phyloP scores from a whole-genome alignment of 1,284 basidiomycete species.

The Wolfiporia cocos region DNA sequence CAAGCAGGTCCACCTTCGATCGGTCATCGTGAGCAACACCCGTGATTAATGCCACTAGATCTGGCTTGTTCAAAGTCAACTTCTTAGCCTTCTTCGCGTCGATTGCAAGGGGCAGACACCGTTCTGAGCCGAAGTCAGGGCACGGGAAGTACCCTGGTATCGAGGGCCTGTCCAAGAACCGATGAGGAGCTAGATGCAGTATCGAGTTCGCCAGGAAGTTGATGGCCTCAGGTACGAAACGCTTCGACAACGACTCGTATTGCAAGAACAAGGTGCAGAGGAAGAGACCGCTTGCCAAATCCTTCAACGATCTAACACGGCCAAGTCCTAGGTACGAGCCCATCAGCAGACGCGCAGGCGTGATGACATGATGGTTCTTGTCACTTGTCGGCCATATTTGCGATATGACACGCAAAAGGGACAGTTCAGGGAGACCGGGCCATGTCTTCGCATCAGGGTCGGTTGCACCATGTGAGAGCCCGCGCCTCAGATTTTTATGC shows the following conservation, averaged over 20 bases:
- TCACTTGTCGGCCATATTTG: slow-evolving; percentile 93
- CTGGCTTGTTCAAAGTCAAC: slow-evolving; percentile 35
- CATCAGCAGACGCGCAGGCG: slow-evolving; percentile 84
- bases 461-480: slow-evolving; percentile 71
- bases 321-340: slow-evolving; percentile 88
- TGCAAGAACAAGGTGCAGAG: slow-evolving; percentile 79
- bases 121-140: slow-evolving; percentile 61
- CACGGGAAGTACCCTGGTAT: slow-evolving; percentile 65
- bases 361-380: slow-evolving; percentile 85
- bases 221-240: slow-evolving; percentile 86
- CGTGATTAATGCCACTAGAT: slow-evolving; percentile 39
- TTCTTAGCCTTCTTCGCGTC: slow-evolving; percentile 35
- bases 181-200: slow-evolving; percentile 68
- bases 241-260: slow-evolving; percentile 82
- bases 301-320: slow-evolving; percentile 69
- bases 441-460: slow-evolving; percentile 73
- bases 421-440: slow-evolving; percentile 82
- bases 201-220: slow-evolving; percentile 76
- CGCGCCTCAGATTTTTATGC: slow-evolving; percentile 84
- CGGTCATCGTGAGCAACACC: slow-evolving; percentile 42
- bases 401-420: slow-evolving; percentile 77
- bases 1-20: slow-evolving; percentile 62
- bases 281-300: slow-evolving; percentile 86
- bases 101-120: slow-evolving; percentile 35
- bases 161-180: slow-evolving; percentile 37